These are phyloP conservation scores for Aureobasidium lini DNA, from an alignment of 2,329 filamentous ascomycete genomes.

Conservation along the genomic window DNA sequence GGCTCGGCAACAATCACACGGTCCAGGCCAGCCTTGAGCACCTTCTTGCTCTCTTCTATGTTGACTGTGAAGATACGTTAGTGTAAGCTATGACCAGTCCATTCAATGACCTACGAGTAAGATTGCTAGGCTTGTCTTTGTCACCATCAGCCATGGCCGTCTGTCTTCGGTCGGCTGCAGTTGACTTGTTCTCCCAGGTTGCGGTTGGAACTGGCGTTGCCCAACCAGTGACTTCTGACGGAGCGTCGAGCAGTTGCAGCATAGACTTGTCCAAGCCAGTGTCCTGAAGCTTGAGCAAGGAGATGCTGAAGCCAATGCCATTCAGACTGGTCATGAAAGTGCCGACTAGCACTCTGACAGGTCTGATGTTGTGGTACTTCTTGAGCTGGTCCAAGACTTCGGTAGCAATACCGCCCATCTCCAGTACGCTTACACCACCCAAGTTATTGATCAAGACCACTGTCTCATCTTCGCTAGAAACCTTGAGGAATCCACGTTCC, in stretches of 20 bases:
- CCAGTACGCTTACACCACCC: conserved; percentile 63
- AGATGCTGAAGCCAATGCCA: conserved; percentile 63
- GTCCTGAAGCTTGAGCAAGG: conserved; percentile 55
- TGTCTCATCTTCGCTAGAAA: conserved; percentile 54
- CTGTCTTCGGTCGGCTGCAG: conserved; percentile 31
- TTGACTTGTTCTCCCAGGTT: conserved; percentile 49
- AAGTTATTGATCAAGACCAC: conserved; percentile 70
- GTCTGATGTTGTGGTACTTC: conserved; percentile 51
- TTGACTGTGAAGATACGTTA: conserved; percentile 39
- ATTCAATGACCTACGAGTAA: conserved; percentile 36
- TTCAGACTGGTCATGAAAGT: conserved; percentile 69
- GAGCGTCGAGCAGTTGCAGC: conserved; percentile 60
- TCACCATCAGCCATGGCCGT: conserved; percentile 30
- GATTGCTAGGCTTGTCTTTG: conserved; percentile 42
- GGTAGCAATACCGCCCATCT: conserved; percentile 64
- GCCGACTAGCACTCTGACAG: conserved; percentile 54
- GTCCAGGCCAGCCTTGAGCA: conserved; percentile 50
- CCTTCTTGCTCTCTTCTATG: conserved; percentile 41
- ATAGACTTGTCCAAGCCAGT: conserved; percentile 55
- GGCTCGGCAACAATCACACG: conserved; percentile 57
- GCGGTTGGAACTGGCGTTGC: conserved; percentile 49
- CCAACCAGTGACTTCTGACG: conserved; percentile 62
- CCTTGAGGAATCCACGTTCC: conserved; percentile 62
- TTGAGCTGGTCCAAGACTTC: conserved; percentile 57
- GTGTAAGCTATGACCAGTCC: background rate